Percentiles rank a stretch among this genome's conserved stretches.
Evolutionary conservation across 1,284 basidiomycete genomes (phyloP).

Genomic region (Coniophora puteana): DNA sequence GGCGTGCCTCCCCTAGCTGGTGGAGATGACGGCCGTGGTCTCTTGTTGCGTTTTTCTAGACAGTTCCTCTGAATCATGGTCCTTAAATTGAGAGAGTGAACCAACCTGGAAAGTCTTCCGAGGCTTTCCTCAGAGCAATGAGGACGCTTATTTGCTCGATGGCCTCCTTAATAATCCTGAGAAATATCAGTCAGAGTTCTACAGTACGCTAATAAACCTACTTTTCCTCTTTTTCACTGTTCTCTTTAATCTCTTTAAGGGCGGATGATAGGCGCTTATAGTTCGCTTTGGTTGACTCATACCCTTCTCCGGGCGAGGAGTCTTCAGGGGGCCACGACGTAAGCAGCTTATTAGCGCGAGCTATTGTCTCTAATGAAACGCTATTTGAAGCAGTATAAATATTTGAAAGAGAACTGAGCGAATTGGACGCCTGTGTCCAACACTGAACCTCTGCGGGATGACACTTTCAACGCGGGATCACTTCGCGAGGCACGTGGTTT

Average conservation of each 20-base stretch:
- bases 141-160: conserved; percentile 66
- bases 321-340: conserved; percentile 70
- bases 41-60: conserved; percentile 71
- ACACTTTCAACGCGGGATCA: not conserved
- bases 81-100: conserved; percentile 1
- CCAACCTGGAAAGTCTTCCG: conserved; percentile 57
- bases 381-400: conserved; percentile 48
- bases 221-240: conserved; percentile 62
- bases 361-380: conserved; percentile 58
- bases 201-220: conserved; percentile 31
- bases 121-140: conserved; percentile 66
- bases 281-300: conserved; percentile 57
- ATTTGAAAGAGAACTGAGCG: conserved; percentile 49
- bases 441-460: conserved; percentile 54
- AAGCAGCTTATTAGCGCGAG: conserved; percentile 67
- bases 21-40: conserved; percentile 67
- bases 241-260: conserved; percentile 55
- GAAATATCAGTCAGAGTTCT: conserved; percentile 11
- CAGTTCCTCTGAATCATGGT: not conserved
- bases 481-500: conserved; percentile 18
- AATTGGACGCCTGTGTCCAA: conserved; percentile 63
- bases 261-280: conserved; percentile 60
- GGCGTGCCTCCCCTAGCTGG: conserved; percentile 38
- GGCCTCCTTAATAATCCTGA: conserved; percentile 65
- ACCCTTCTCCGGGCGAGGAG: conserved; percentile 58